Conservation (phyloP, 441 rosid genomes). For the Pelargonium fulgidum region DNA sequence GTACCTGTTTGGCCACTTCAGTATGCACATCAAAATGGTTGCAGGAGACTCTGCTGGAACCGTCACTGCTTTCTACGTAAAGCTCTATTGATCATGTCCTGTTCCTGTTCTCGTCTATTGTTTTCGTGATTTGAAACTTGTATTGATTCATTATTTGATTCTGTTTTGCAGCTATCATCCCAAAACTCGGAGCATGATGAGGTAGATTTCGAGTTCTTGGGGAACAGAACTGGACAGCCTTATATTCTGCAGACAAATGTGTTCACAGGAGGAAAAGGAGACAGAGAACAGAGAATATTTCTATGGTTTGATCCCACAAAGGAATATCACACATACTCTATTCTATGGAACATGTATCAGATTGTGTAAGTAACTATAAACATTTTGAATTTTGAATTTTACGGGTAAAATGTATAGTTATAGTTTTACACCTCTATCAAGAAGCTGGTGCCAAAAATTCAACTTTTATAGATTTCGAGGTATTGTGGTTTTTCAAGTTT, state of each 20-base stretch:
- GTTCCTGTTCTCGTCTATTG: not conserved
- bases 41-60: conserved; percentile 81
- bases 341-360: conserved; percentile 55
- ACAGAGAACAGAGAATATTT: conserved; percentile 49
- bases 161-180: conserved; percentile 50
- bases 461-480: too few species aligned
- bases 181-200: conserved; percentile 67
- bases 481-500: too few species aligned
- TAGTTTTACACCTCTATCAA: too few species aligned
- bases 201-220: conserved; percentile 65
- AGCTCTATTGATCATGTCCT: not conserved
- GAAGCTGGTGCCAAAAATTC: too few species aligned
- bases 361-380: conserved; percentile 37
- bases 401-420: too few species aligned
- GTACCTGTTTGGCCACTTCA: conserved; percentile 73
- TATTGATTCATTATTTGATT: not conserved
- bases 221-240: conserved; percentile 58
- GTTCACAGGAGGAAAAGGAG: conserved; percentile 51
- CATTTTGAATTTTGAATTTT: too few species aligned
- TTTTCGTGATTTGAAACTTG: not conserved
- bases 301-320: conserved; percentile 56
- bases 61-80: conserved; percentile 73
- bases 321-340: conserved; percentile 42
- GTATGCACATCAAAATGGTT: conserved; percentile 77
- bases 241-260: conserved; percentile 60